A percentile compares a stretch with the other conserved stretches of the same genome.
Evolutionary conservation across 1,284 basidiomycete genomes (phyloP).

Genomic region (Moniliophthora roreri): DNA sequence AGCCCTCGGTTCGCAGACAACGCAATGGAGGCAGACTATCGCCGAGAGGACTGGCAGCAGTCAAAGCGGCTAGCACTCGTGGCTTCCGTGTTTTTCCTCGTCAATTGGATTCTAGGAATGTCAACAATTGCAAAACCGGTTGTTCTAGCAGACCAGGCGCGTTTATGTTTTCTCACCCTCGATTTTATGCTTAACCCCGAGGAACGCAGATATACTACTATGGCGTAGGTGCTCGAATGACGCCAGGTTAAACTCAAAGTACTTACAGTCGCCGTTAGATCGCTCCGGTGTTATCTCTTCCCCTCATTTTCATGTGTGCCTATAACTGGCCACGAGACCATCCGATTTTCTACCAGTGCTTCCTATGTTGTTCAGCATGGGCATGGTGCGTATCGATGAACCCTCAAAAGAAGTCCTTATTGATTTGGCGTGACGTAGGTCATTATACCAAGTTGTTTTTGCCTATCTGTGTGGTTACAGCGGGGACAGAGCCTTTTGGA

Average conservation of each 20-base stretch:
- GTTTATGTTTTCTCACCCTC: not conserved
- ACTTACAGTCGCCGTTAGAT: slow-evolving; percentile 10
- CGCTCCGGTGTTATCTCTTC: slow-evolving; percentile 22
- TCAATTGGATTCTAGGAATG: slow-evolving; percentile 56
- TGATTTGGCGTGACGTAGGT: slow-evolving; percentile 24
- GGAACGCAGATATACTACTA: slow-evolving; percentile 46
- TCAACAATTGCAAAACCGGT: slow-evolving; percentile 45
- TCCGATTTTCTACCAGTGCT: slow-evolving; percentile 48
- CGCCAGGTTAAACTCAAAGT: not conserved
- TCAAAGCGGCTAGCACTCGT: slow-evolving; percentile 47
- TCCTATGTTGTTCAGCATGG: slow-evolving; percentile 50
- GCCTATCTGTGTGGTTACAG: slow-evolving; percentile 48
- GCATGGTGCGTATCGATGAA: slow-evolving; percentile 39
- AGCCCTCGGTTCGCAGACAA: slow-evolving; percentile 43
- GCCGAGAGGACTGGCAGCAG: slow-evolving; percentile 24
- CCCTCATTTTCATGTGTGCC: slow-evolving; percentile 42
- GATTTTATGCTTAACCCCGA: not conserved
- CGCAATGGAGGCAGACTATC: slow-evolving; percentile 48
- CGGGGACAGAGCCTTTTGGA: slow-evolving; percentile 25
- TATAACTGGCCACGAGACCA: slow-evolving; percentile 55
- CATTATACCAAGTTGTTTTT: slow-evolving; percentile 33
- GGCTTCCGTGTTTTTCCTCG: slow-evolving; percentile 54
- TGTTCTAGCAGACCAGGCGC: slow-evolving; percentile 40
- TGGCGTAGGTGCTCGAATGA: slow-evolving; percentile 33
- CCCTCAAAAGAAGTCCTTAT: not conserved